A percentile compares a stretch with the other conserved stretches of the same genome.
These are phyloP conservation scores for Phaeodactylum tricornutum DNA, from an alignment of 108 stramenopile genomes.

Conservation along the genomic window DNA sequence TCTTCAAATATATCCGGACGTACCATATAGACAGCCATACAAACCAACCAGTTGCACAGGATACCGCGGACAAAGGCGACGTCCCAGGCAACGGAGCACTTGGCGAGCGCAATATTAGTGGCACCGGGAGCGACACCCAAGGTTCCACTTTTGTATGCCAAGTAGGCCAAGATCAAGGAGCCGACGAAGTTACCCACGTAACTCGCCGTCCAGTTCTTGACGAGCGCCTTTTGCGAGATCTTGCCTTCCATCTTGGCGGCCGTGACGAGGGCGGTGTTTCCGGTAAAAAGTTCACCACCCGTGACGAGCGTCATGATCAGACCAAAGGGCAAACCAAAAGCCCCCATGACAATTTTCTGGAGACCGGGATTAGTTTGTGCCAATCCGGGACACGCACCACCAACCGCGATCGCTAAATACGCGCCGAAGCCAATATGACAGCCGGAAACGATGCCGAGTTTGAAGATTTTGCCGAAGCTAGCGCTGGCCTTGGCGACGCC, in stretches of 20 bases:
- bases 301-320: conserved; percentile 79
- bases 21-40: conserved; percentile 92
- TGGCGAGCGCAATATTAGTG: conserved; percentile 71
- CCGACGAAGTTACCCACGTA: conserved; percentile 87
- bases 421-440: conserved; percentile 84
- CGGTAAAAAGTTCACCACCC: conserved; percentile 69
- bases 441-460: conserved; percentile 71
- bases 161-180: conserved; percentile 63
- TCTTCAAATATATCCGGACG: too few relatives aligned
- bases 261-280: conserved; percentile 58
- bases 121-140: conserved; percentile 60
- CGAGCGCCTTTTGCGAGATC: conserved; percentile 36
- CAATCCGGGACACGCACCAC: conserved; percentile 75
- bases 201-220: conserved; percentile 64
- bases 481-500: conserved; percentile 5
- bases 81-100: conserved; percentile 67
- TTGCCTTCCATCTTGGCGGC: conserved; percentile 73
- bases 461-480: too few relatives aligned
- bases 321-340: conserved; percentile 81
- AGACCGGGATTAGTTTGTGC: conserved; percentile 80
- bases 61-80: conserved; percentile 85
- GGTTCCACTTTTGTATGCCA: conserved; percentile 63
- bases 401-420: conserved; percentile 74
- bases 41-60: conserved; percentile 94
- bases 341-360: conserved; percentile 79